Evolutionary conservation across 2,329 filamentous ascomycete species (phyloP), one percentile per base, ranked within the genome.

Genomic region (Xylariaceae sp.): DNA sequence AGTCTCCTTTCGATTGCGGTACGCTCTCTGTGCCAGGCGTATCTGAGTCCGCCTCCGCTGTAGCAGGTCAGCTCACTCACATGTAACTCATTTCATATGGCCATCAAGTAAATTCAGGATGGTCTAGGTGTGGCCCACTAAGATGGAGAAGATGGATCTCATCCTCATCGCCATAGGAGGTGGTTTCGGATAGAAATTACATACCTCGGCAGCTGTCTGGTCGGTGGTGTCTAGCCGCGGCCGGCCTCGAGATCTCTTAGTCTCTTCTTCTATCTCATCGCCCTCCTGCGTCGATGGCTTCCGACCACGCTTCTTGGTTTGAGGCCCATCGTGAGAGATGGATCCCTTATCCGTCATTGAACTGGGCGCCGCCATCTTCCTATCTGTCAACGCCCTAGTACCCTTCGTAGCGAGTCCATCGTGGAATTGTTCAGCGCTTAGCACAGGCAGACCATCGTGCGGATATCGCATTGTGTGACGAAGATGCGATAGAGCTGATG

Each of bases 11-110:
- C 89, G 82, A 55, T 85, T 80, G 13, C 89, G 80, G 58, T 95
- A 95, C 1, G 88, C 88, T 50, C 89, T 74, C 62, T 95, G 89
- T 2, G 89, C 89, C 41, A 91, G 76, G 18, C 89, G 82, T 49
- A 95, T 93, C 60, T 95, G 89, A 4, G 87, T 91, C 41, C 89
- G 79, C 39, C 89, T 84, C 47, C 88, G 83, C 85, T 87, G 50
- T 29, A 34, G 37, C 16, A 43, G 46, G 46, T 55, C 50, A 57
- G 31, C 19, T 36, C 45, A 19, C 11, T 39, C 19, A 17, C 26
- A 22, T 40, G 13, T 29, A n/a, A n/a, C 22, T 26, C 11, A 26
- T 26, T 26, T 26, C 6, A 26, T 11, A n/a, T n/a, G n/a, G n/a
- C n/a, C n/a, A n/a, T n/a, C n/a, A n/a, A n/a, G n/a, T n/a, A n/a